Conservation (phyloP, 371 early-diverging fungal genomes). For the Mortierella sp. region DNA sequence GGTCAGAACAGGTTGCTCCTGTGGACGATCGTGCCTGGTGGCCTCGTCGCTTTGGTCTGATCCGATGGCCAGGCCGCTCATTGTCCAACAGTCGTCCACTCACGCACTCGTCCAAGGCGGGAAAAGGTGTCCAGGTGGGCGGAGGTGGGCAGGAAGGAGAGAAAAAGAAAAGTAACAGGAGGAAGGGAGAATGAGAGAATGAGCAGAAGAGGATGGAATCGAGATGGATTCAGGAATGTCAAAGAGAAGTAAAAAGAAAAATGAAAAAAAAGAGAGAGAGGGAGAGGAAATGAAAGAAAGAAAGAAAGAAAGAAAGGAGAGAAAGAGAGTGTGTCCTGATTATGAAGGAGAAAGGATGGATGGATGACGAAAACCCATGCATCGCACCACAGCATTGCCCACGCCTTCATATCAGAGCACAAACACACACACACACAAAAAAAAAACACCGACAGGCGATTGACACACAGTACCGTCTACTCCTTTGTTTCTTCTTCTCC, state of each 20-base stretch:
- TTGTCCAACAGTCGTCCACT: too few species aligned
- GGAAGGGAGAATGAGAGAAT: background rate
- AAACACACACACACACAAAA: too few species aligned
- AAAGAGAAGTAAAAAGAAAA: background rate
- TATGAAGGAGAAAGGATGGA: too few species aligned
- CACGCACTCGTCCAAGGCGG: background rate
- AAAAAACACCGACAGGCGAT: too few species aligned
- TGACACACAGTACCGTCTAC: too few species aligned
- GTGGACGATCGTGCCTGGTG: background rate
- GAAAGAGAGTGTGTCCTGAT: background rate
- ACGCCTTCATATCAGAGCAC: too few species aligned
- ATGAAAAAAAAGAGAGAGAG: background rate
- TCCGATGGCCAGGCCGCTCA: too few species aligned
- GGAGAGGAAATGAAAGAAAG: background rate
- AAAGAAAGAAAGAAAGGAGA: background rate
- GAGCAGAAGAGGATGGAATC: background rate
- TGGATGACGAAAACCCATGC: too few species aligned
- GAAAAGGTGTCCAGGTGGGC: slow-evolving; percentile 1
- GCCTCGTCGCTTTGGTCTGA: background rate
- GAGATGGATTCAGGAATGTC: background rate
- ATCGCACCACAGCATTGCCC: too few species aligned
- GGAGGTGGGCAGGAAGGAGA: background rate
- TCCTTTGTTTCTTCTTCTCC: too few species aligned
- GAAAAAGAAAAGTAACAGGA: background rate
- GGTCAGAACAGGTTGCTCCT: background rate